Conservation (phyloP, 2,329 filamentous ascomycete genomes). For the Penicillium sp. region DNA sequence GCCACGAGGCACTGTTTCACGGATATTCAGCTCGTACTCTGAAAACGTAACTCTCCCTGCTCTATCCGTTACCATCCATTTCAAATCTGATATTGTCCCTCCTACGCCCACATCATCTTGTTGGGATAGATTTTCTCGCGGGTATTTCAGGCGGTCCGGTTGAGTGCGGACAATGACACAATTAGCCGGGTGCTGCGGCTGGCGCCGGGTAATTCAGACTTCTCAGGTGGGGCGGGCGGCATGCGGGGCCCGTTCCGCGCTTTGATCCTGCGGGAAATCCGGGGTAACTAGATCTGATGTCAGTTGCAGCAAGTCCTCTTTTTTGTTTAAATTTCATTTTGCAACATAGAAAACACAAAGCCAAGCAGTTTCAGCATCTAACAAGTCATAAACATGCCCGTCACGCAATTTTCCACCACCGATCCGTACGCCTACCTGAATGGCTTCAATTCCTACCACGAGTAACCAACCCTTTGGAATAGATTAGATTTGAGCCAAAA, state of each 20-base stretch:
- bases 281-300: background rate
- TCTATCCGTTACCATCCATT: constrained; percentile 11
- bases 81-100: background rate
- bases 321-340: background rate
- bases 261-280: background rate
- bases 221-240: background rate
- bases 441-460: constrained; percentile 73
- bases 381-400: constrained; percentile 51
- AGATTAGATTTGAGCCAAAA: background rate
- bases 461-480: constrained; percentile 53
- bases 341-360: background rate
- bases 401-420: constrained; percentile 58
- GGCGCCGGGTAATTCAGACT: background rate
- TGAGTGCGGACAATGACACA: background rate
- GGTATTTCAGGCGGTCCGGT: constrained; percentile 8
- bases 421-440: constrained; percentile 74
- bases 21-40: constrained; percentile 1
- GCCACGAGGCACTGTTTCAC: background rate
- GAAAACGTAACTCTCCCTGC: background rate
- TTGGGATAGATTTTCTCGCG: background rate
- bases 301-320: background rate
- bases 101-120: background rate
- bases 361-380: background rate
- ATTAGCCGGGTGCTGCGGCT: background rate
- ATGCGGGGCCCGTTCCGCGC: background rate